Base-by-base conservation (phyloP, 2,329 filamentous ascomycete species). In the Eutypa lata region DNA sequence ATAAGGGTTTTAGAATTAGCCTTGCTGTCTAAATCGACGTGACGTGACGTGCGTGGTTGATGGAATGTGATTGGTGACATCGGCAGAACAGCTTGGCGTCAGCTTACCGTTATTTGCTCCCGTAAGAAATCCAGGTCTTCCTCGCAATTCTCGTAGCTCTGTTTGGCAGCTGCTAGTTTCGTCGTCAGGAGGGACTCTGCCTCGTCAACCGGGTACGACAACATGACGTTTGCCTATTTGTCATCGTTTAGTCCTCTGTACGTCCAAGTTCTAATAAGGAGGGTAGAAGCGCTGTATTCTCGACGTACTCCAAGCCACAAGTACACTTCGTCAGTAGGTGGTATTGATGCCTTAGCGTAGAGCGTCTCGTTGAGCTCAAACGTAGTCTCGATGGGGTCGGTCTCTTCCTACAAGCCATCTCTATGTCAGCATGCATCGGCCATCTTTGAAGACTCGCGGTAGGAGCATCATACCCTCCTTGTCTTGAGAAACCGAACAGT, bases 341-440 rank as follows among this genome's bases (percentile, higher is more conserved):
- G 85, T 52, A 97, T 84, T 44, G 85, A 81, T 13, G 94, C 94
- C 70, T 91, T 94, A 19, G 92, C 90, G 67, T 91, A 97, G 8
- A 99, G 79, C 2, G 94, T 99, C 68, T 97, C 93, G 75, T 97
- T 97, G 51, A 99, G 82, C 74, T 97, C 92, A 69, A 97, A 99
- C 1, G 90, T 95, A 28, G 93, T 93, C 71, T 96, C 88, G 61
- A 97, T 86, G 14, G 89, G 86, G 31, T 91, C 87, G 14, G 76
- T 74, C 40, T 78, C 79, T 56, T 75, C 72, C 74, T 79, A 47
- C 45, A 21, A 47, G 11, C 38, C 31, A 40, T 11, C 10, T 26
- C 47, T 19, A 19, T 31, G 21, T 53, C 33, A 57, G 58, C 43
- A 3, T 28, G 38, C 18, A 18, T 18, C 28, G 31, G 22, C 7